A percentile compares a stretch with the other conserved stretches of the same genome.
phyloP scores from a whole-genome alignment of 768 basidiomycete species.

The Polyporus arcularius region DNA sequence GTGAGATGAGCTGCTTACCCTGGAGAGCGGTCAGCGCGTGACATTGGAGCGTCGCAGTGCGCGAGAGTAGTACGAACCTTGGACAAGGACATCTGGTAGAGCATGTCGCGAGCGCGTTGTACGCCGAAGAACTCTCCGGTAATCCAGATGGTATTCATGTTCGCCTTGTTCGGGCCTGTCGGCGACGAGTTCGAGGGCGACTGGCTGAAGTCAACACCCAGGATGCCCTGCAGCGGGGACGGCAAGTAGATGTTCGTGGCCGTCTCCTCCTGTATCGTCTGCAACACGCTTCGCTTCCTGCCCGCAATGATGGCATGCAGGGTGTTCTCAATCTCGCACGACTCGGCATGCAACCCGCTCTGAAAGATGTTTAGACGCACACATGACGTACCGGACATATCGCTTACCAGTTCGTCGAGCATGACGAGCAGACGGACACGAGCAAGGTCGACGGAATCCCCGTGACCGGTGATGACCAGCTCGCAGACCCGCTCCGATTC shows the following conservation, averaged over 20 bases:
- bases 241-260: conserved; percentile 97
- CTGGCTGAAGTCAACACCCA: conserved; percentile 61
- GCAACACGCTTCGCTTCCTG: conserved; percentile 82
- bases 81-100: conserved; percentile 81
- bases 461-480: conserved; percentile 84
- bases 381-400: background rate
- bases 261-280: conserved; percentile 95
- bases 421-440: conserved; percentile 89
- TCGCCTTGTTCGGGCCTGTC: conserved; percentile 47
- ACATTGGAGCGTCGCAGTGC: background rate
- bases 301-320: conserved; percentile 90
- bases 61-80: conserved; percentile 57
- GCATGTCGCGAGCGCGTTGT: conserved; percentile 92
- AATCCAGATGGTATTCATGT: conserved; percentile 86
- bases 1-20: conserved; percentile 87
- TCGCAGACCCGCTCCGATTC: conserved; percentile 95
- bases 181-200: conserved; percentile 40
- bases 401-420: conserved; percentile 89
- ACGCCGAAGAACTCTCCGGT: conserved; percentile 98
- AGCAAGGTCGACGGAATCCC: conserved; percentile 89
- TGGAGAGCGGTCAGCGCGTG: conserved; percentile 33
- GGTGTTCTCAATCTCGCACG: conserved; percentile 93
- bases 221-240: conserved; percentile 82
- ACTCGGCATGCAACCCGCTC: conserved; percentile 90
- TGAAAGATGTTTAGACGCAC: conserved; percentile 33